These are phyloP conservation scores for Millerozyma miso DNA, from an alignment of 805 yeast species.

Conservation along the genomic window DNA sequence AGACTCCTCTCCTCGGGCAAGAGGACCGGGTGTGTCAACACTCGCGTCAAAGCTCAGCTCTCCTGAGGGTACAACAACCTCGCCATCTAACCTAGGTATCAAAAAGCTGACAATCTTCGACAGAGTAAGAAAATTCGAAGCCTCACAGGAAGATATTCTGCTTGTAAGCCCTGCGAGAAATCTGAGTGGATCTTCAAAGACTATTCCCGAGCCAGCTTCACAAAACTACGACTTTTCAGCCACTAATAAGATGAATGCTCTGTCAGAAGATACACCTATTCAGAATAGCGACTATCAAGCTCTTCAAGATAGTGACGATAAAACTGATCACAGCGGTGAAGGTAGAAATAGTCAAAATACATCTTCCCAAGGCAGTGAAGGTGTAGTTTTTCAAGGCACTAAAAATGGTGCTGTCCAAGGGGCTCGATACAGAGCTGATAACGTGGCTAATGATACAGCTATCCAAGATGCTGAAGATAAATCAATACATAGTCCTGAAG, in stretches of 20 bases:
- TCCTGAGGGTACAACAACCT: constrained; percentile 12
- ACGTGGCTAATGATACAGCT: neutral
- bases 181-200: neutral
- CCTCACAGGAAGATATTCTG: constrained; percentile 14
- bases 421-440: no score
- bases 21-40: constrained; percentile 17
- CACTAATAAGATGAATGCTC: neutral
- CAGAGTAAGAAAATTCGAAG: constrained; percentile 35
- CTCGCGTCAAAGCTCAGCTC: constrained; percentile 24
- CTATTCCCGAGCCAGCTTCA: neutral
- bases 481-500: no score
- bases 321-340: neutral
- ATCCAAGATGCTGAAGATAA: no score
- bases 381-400: neutral
- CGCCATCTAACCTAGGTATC: constrained; percentile 17
- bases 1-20: constrained; percentile 6
- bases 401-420: no score
- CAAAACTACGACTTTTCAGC: neutral
- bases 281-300: neutral
- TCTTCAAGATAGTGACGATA: neutral
- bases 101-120: constrained; percentile 24
- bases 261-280: neutral
- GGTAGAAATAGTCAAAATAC: neutral
- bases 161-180: neutral
- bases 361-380: neutral